Percentiles rank a stretch among this genome's conserved stretches.
Conservation (phyloP, 495 filamentous ascomycete species). For the Xeromyces bisporus region DNA sequence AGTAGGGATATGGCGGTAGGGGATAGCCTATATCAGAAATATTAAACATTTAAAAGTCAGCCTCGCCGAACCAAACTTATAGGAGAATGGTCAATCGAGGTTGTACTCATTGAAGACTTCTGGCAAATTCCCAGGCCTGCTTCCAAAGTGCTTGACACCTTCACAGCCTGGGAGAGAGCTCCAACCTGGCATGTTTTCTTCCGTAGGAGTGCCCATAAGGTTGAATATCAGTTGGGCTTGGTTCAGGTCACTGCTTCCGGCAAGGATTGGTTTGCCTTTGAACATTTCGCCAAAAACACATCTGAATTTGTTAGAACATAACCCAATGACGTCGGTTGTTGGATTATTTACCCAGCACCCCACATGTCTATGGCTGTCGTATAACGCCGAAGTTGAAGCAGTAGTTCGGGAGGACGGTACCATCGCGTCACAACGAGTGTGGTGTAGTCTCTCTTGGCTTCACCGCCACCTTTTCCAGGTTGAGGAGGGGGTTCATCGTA, state of each 20-base stretch:
- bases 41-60: too few relatives aligned
- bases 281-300: constrained; percentile 99
- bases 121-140: constrained; percentile 46
- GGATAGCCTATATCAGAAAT: constrained; percentile 27
- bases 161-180: constrained; percentile 65
- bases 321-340: too few relatives aligned
- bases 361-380: constrained; percentile 96
- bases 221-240: constrained; percentile 85
- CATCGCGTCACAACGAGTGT: constrained; percentile 88
- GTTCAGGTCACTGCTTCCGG: constrained; percentile 73
- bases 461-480: constrained; percentile 64
- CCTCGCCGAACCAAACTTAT: too few relatives aligned
- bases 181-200: constrained; percentile 91
- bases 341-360: constrained; percentile 86
- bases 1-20: constrained; percentile 61
- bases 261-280: constrained; percentile 77
- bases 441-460: constrained; percentile 81
- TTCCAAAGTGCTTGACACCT: constrained; percentile 45
- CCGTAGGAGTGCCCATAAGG: constrained; percentile 80
- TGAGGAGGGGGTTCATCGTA: constrained; percentile 77
- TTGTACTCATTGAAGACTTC: constrained; percentile 55
- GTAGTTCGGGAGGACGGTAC: constrained; percentile 90
- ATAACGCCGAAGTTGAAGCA: constrained; percentile 72
- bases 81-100: too few relatives aligned
- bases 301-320: constrained; percentile 21